Base-by-base conservation (phyloP, 1,284 basidiomycete species). In the Malassezia arunalokei region DNA sequence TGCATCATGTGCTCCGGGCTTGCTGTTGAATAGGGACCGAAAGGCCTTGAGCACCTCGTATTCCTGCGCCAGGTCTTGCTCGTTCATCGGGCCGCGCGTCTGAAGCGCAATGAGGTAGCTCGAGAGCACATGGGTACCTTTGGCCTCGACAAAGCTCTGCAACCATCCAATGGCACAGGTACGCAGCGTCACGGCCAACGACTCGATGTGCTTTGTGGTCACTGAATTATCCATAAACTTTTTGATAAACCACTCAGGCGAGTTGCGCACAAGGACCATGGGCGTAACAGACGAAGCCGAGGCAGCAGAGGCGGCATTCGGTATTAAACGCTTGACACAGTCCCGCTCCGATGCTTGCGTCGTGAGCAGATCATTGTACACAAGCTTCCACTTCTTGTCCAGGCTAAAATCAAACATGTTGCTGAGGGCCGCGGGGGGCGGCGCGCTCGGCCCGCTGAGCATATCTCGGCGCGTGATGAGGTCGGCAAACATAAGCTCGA, bases 381-480 rank as follows among this genome's bases (percentile, higher is more conserved):
- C 85, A 67, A 96, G 82, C 58, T 80, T 79, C 91, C 91, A 96
- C 75, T 95, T 96, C 72, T 88, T 88, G 45, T 90, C 85, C 41
- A 61, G 50, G 43, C 56, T 57, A 50, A 73, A 73, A 30, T 52
- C 55, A 49, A 68, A 56, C 66, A 73, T 69, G 59, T 68, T 71
- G 5, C 57, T 62, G 17, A 68, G 57, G 35, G 68, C 64, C 44
- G 63, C 51, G 29, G 60, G 62, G 41, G 69, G 62, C 3, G 67
- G 59, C 15, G 66, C 67, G 33, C 68, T 65, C 3, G 68, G 59
- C 1, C 61, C 51, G 38, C 59, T 58, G 50, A 70, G 60, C 37
- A 73, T 65, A 44, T 73, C 70, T 37, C 70, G 61, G 42, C 65
- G 66, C 47, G 63, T 63, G 65, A 73, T 73, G 37, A 73, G 60